Evolutionary conservation across 768 basidiomycete genomes (phyloP), one percentile per base, ranked within the genome.

Genomic region (Tubosaeta sp.): DNA sequence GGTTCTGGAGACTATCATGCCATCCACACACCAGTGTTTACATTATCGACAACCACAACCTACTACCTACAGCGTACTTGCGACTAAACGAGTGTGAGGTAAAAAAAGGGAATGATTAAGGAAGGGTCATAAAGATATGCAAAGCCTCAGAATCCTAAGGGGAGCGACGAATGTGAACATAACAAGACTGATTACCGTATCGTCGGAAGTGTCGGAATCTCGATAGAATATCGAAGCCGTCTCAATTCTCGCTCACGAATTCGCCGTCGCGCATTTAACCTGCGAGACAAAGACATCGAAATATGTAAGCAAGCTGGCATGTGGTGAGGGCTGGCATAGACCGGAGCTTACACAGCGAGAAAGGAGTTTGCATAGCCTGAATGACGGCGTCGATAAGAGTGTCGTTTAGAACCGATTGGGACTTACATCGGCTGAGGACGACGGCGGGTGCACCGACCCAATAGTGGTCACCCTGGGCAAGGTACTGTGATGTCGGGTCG

Each of bases 351-450:
- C 58, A 59, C 52, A 0, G 35, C 56, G 9, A 58, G 52, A 9
- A 58, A 30, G 0, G 58, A 59, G 13, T 59, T 59, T 5, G 57
- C 31, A 8, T 59, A 59, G 3, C 58, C 56, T 44, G 21, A 30
- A 32, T 7, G 30, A 13, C 3, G 5, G 18, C 14, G 31, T 18
- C 7, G 30, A 9, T 32, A 18, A 21, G 21, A 6, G 19, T 4
- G 13, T 8, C 14, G 6, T 9, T 25, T 12, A 25, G 4, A 25
- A 42, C 4, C 10, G 4, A 9, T 12, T 1, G 21, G 9, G 19
- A 36, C 51, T 44, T 18, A 58, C 56, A 58, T 58, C 49, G 43
- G 24, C 51, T 50, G 14, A 58, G 30, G 7, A 58, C 14, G 1
- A 47, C 4, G 11, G 43, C 57, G 0, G 56, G 57, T 3, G 49